A percentile compares a stretch with the other conserved stretches of the same genome.
Evolutionary conservation across 2,329 filamentous ascomycete species (phyloP).

Genomic region (Colletotrichum coccodes): DNA sequence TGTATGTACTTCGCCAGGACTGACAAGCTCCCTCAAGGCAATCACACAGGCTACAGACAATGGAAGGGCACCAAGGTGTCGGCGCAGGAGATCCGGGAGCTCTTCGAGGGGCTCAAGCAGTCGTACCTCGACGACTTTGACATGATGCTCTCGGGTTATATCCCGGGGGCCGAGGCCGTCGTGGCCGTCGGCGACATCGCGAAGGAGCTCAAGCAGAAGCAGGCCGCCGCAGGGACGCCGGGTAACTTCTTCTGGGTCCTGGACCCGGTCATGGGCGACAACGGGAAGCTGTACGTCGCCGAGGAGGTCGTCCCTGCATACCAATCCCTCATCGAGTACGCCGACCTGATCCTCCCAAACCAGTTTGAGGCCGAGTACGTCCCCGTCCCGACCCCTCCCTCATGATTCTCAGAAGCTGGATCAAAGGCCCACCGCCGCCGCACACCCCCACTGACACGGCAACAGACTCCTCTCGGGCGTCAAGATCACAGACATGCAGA

Average conservation of each 20-base stretch:
- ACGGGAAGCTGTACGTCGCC: conserved; percentile 89
- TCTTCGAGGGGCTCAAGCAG: conserved; percentile 86
- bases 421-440: too few relatives aligned
- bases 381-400: background rate
- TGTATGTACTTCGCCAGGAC: background rate
- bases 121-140: conserved; percentile 90
- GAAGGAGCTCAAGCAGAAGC: conserved; percentile 78
- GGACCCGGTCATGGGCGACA: conserved; percentile 98
- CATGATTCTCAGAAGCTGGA: too few relatives aligned
- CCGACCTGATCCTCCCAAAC: conserved; percentile 93
- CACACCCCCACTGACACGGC: background rate
- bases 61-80: conserved; percentile 86
- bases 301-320: conserved; percentile 94
- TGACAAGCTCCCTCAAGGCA: conserved; percentile 68
- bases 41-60: conserved; percentile 92
- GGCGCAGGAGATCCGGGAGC: conserved; percentile 82
- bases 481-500: conserved; percentile 79
- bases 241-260: conserved; percentile 96
- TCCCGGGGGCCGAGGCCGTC: conserved; percentile 87
- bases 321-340: conserved; percentile 79
- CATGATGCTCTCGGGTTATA: conserved; percentile 94
- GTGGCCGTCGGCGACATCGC: conserved; percentile 87
- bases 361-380: conserved; percentile 94
- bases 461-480: conserved; percentile 85
- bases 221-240: conserved; percentile 60